A percentile compares a stretch with the other conserved stretches of the same genome.
These are phyloP conservation scores for Daldinia decipiens DNA, from an alignment of 495 filamentous ascomycete species.

Conservation along the genomic window DNA sequence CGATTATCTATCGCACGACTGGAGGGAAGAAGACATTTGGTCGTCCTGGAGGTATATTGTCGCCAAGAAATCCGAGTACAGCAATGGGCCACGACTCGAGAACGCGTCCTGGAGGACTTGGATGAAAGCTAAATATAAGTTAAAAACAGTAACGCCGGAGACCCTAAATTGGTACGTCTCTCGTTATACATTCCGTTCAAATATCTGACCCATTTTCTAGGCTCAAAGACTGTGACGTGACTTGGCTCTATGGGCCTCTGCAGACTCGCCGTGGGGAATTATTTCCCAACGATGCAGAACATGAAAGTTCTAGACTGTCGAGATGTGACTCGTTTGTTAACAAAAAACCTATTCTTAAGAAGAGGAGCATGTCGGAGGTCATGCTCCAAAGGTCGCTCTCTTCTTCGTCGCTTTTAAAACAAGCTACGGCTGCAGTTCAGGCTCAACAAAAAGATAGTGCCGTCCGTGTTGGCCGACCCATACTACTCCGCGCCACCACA, in stretches of 20 bases:
- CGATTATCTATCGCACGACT: slow-evolving; percentile 95
- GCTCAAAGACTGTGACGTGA: slow-evolving; percentile 97
- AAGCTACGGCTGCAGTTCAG: slow-evolving; percentile 90
- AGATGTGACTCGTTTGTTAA: slow-evolving; percentile 83
- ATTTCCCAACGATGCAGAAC: slow-evolving; percentile 62
- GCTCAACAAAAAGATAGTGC: slow-evolving; percentile 77
- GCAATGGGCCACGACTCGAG: slow-evolving; percentile 83
- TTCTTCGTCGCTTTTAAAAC: slow-evolving; percentile 88
- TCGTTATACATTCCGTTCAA: not conserved
- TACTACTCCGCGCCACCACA: slow-evolving; percentile 67
- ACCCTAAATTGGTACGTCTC: slow-evolving; percentile 83
- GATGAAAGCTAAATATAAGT: slow-evolving; percentile 86
- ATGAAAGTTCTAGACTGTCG: slow-evolving; percentile 66
- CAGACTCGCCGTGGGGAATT: slow-evolving; percentile 68
- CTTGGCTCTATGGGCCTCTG: slow-evolving; percentile 95
- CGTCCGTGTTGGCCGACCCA: slow-evolving; percentile 54
- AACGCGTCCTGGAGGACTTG: slow-evolving; percentile 99
- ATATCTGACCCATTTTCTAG: slow-evolving; percentile 58
- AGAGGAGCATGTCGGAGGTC: slow-evolving; percentile 92
- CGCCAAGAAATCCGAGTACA: slow-evolving; percentile 77
- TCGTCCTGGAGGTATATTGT: slow-evolving; percentile 94
- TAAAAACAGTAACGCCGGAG: slow-evolving; percentile 88
- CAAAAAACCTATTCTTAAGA: slow-evolving; percentile 95
- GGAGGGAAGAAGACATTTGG: slow-evolving; percentile 98
- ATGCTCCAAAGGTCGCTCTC: slow-evolving; percentile 94